Base-by-base conservation (phyloP, 2,329 filamentous ascomycete genomes). In the Colletotrichum tabaci region DNA sequence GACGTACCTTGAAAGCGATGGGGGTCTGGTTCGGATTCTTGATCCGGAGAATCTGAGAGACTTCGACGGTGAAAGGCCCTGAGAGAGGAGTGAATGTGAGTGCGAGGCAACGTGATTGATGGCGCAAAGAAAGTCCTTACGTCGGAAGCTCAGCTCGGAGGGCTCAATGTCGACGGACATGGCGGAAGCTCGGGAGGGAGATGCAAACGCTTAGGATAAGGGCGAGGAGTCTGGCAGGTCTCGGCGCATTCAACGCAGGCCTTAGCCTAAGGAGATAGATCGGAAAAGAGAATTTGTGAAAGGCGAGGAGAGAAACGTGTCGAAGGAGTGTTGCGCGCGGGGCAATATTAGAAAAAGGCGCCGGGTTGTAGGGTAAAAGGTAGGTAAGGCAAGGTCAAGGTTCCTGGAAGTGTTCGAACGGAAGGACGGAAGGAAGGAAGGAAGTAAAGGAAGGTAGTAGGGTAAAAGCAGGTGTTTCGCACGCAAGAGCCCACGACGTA, bases 111-210 rank as follows among this genome's bases (percentile, higher is more conserved):
- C 62, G 66, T 16, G 8, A 38, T 73, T 61, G 77, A 38, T 46
- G 9, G 21, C 42, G 49, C 55, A 42, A 35, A 52, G 40, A 18
- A 4, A 15, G n/a, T 73, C 88, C 93, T 80, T 88, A 98, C 96
- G 93, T 85, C 92, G 93, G 86, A 99, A 99, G 86, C 91, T 93
- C 81, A 99, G 91, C 89, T 98, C 96, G 77, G 90, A 84, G 72
- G 96, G 96, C 79, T 96, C 92, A 81, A 99, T 94, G 79, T 98
- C 94, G 86, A 99, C 93, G 78, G 96, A 97, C 96, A 98, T 98
- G 85, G 79, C 89, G 84, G 77, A 61, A 76, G 75, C 35, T 65
- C 49, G 73, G 76, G 69, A 67, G 68, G 55, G 57, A 62, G 62
- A 58, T 68, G 44, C 56, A 40, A 55, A 18, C 49, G 57, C 30